Evolutionary conservation across 2,329 filamentous ascomycete species (phyloP), one percentile per base, ranked within the genome.

Genomic region (Pyrenochaeta sp.): DNA sequence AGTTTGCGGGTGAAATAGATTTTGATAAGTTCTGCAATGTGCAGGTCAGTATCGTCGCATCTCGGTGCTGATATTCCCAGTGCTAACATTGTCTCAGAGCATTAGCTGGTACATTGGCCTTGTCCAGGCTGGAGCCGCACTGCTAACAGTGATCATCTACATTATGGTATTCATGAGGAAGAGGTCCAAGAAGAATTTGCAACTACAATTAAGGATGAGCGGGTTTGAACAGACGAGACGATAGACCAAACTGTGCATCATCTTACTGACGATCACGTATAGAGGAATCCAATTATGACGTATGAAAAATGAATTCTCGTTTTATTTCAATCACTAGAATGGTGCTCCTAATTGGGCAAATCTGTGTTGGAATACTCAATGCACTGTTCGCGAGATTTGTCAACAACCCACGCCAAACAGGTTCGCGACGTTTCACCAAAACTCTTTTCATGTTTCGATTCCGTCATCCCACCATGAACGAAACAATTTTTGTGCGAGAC

Each of bases 21-120:
- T 78, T 78, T 50, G 50, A 69, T 7, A 51, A 39, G 39, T 76
- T 68, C 55, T 79, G 77, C 48, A 67, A 62, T 45, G 60, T 74
- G 5, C 76, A 77, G 70, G 72, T 75, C 47, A 55, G 56, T 58
- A n/a, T 11, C 18, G 18, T 2, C 11, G 9, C 18, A 21, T 39
- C 11, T 3, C 33, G 29, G 11, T 23, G 3, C 29, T 32, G 36
- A 37, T 15, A 10, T 29, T 41, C 17, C 18, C 29, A 53, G 33
- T 21, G 41, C 57, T 65, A 29, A 63, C n/a, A 11, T 15, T 23
- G 42, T 7, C 4, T 17, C 33, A 76, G 73, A 66, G 66, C 45
- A 57, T 61, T 33, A 71, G 70, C 6, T 78, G 69, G 64, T 74
- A 74, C 56, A 54, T 68, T 12, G 75, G 75, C 4, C 40, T 77